Conservation (phyloP, 176 grass and related monocot species). For the Puccinellia tenuiflora region DNA sequence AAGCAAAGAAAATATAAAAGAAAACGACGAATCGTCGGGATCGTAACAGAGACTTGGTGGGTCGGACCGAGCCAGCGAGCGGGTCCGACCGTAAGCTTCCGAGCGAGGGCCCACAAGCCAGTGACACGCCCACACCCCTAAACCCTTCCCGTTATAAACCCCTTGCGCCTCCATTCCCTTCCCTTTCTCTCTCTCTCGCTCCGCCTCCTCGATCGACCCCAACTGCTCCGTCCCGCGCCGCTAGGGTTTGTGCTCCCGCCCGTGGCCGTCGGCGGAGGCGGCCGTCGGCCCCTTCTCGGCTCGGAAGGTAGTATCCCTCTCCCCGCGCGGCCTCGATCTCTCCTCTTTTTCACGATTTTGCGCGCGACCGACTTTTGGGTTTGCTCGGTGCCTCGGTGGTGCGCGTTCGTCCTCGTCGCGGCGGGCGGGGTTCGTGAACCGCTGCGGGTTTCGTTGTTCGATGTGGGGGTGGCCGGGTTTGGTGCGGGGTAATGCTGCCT, state of each 20-base stretch:
- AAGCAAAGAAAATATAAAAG: not conserved
- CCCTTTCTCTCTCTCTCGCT: not conserved
- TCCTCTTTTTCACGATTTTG: not conserved
- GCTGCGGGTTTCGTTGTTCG: not conserved
- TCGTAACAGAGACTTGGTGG: not conserved
- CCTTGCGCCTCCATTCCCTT: not conserved
- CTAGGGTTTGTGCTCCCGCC: conserved; percentile 25
- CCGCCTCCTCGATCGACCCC: not conserved
- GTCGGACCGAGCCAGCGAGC: not conserved
- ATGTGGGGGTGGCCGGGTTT: not conserved
- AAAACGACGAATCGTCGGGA: not conserved
- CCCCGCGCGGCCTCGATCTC: not conserved
- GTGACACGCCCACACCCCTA: not conserved
- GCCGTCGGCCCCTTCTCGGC: not conserved
- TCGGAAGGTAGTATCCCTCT: not conserved
- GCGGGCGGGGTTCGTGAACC: not conserved
- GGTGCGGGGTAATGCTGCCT: not conserved
- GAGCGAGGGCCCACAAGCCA: not conserved
- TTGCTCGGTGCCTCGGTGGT: no score
- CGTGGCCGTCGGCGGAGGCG: not conserved
- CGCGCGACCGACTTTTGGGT: not conserved
- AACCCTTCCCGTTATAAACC: conserved; percentile 47
- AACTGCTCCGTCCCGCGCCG: not conserved
- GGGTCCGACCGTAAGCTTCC: not conserved
- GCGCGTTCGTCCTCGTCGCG: not conserved